Conservation (phyloP, 805 yeast species). For the Wickerhamiella brachini region DNA sequence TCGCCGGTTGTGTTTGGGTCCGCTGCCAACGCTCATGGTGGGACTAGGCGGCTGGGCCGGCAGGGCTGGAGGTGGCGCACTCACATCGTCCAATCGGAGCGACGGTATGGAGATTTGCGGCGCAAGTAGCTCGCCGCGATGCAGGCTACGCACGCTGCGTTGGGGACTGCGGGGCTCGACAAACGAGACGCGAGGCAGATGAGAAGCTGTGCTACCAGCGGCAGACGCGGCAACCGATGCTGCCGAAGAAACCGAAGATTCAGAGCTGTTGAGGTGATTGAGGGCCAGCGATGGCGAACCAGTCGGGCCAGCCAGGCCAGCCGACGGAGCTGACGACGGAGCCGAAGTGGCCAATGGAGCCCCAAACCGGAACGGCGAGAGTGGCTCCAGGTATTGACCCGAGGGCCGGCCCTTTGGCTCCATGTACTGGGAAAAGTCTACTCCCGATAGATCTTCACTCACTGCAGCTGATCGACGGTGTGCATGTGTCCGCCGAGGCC, state of each 20-base stretch:
- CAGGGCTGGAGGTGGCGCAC: neutral
- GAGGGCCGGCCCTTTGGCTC: neutral
- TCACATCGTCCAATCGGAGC: neutral
- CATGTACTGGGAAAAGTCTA: neutral
- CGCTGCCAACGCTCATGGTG: neutral
- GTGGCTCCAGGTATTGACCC: neutral
- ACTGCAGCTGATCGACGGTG: conserved; percentile 21
- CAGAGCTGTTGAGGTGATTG: neutral
- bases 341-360: too few relatives aligned
- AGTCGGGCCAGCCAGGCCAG: too few relatives aligned
- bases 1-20: conserved; percentile 9
- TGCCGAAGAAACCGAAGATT: neutral
- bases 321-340: too few relatives aligned
- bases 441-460: conserved; percentile 16
- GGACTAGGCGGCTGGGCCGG: neutral
- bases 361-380: neutral
- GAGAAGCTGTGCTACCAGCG: neutral
- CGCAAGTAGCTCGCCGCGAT: neutral
- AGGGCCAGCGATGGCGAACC: neutral
- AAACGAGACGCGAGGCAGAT: neutral
- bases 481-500: conserved; percentile 10
- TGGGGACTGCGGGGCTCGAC: neutral
- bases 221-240: neutral
- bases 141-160: neutral
- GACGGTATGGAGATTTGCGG: neutral